Evolutionary conservation across 257 asterid genomes (phyloP).

Genomic region (Cynanchum wilfordii): DNA sequence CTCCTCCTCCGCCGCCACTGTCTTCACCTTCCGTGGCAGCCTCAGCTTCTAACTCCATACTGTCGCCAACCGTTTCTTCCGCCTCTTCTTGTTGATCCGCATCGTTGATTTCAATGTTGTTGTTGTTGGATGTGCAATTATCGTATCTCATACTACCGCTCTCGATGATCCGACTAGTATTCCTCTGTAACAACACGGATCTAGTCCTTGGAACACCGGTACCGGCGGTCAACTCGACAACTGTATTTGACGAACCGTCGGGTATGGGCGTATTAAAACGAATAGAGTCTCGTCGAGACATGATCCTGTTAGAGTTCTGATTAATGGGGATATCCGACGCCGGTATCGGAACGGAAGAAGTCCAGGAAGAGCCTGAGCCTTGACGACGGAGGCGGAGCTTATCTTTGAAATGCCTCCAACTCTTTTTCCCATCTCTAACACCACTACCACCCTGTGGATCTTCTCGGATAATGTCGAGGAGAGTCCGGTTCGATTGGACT

Average conservation of each 20-base stretch:
- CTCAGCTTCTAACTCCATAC: slow-evolving; percentile 3
- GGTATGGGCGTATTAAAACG: slow-evolving; percentile 4
- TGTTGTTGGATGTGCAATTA: neutral
- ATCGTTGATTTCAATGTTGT: neutral
- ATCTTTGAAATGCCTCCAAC: slow-evolving; percentile 57
- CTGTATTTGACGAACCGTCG: slow-evolving; percentile 12
- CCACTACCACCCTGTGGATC: slow-evolving; percentile 35
- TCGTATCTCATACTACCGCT: slow-evolving; percentile 35
- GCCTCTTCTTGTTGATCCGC: neutral
- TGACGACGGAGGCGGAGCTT: slow-evolving; percentile 47
- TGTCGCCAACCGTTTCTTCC: slow-evolving; percentile 7
- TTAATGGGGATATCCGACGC: slow-evolving; percentile 58
- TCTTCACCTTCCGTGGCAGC: slow-evolving; percentile 11
- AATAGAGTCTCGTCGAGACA: slow-evolving; percentile 37
- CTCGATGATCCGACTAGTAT: slow-evolving; percentile 25
- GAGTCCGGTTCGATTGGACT: slow-evolving; percentile 39
- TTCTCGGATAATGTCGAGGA: slow-evolving; percentile 58
- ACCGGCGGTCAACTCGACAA: slow-evolving; percentile 13
- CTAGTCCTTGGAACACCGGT: slow-evolving; percentile 18
- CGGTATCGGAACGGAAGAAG: slow-evolving; percentile 54
- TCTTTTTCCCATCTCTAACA: slow-evolving; percentile 25
- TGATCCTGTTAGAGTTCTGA: slow-evolving; percentile 23
- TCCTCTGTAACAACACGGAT: slow-evolving; percentile 30
- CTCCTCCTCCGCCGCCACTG: too few species aligned
- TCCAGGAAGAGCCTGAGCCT: slow-evolving; percentile 39